Conservation (phyloP, 2,329 filamentous ascomycete genomes). For the Monilinia fructigena region DNA sequence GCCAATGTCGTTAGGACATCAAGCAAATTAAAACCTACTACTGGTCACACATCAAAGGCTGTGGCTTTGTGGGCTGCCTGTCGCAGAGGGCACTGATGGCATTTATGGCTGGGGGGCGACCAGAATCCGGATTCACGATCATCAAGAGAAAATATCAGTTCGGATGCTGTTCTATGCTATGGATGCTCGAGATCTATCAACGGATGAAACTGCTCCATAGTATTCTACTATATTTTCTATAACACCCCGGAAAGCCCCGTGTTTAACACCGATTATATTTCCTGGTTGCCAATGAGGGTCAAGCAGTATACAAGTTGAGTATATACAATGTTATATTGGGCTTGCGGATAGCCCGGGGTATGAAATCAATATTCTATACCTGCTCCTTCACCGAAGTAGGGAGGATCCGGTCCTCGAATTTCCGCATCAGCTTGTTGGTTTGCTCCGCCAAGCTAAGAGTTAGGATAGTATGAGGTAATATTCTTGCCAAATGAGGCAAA, state of each 20-base stretch:
- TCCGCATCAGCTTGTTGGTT: constrained; percentile 88
- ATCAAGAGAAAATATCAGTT: constrained; percentile 36
- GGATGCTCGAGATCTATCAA: constrained; percentile 67
- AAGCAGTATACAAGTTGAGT: constrained; percentile 26
- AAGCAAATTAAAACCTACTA: constrained; percentile 66
- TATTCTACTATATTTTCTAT: constrained; percentile 21
- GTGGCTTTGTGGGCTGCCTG: constrained; percentile 67
- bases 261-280: constrained; percentile 11
- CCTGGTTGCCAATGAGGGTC: neutral
- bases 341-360: constrained; percentile 17
- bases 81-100: constrained; percentile 62
- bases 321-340: constrained; percentile 31
- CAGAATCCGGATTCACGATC: constrained; percentile 43
- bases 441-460: constrained; percentile 94
- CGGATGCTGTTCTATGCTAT: constrained; percentile 58
- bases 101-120: constrained; percentile 59
- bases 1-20: constrained; percentile 92
- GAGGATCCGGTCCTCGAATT: constrained; percentile 64
- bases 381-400: constrained; percentile 41
- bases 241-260: neutral
- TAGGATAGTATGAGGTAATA: constrained; percentile 91
- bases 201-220: constrained; percentile 43
- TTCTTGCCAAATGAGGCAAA: constrained; percentile 88
- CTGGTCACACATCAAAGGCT: constrained; percentile 44
- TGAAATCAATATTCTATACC: constrained; percentile 26